These are phyloP conservation scores for Chaetomium sp. DNA, from an alignment of 2,329 filamentous ascomycete genomes.

Conservation along the genomic window DNA sequence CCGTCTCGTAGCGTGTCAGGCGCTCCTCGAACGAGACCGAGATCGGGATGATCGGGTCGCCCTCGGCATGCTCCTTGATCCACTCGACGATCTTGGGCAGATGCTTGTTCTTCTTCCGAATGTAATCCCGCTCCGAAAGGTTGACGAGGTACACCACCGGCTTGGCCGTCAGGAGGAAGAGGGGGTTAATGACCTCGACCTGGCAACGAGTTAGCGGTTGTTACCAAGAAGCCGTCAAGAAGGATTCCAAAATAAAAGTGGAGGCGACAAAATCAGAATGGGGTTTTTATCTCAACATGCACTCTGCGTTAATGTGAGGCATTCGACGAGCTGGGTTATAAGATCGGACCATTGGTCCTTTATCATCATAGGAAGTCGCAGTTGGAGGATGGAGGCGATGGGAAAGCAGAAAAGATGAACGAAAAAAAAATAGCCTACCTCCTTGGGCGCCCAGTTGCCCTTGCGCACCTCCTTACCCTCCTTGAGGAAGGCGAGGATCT, in stretches of 20 bases:
- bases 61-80: slow-evolving; percentile 84
- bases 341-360: slow-evolving; percentile 92
- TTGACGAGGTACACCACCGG: slow-evolving; percentile 97
- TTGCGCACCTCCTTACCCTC: slow-evolving; percentile 91
- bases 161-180: slow-evolving; percentile 92
- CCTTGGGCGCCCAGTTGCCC: slow-evolving; percentile 82
- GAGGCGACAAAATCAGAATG: slow-evolving; percentile 51
- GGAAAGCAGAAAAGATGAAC: not conserved
- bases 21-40: slow-evolving; percentile 92
- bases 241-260: slow-evolving; percentile 17
- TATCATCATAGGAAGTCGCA: slow-evolving; percentile 76
- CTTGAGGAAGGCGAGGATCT: slow-evolving; percentile 75
- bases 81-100: slow-evolving; percentile 88
- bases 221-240: slow-evolving; percentile 13
- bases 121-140: slow-evolving; percentile 92
- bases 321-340: slow-evolving; percentile 99
- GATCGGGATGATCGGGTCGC: slow-evolving; percentile 87
- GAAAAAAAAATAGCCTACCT: slow-evolving; percentile 58
- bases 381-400: not conserved
- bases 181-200: slow-evolving; percentile 96
- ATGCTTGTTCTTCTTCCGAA: slow-evolving; percentile 99
- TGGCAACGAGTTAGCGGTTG: slow-evolving; percentile 37
- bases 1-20: slow-evolving; percentile 70
- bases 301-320: slow-evolving; percentile 66
- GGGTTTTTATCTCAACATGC: slow-evolving; percentile 78